Evolutionary conservation across 306 rosid species (phyloP).

Genomic region (Cicer cuneatum): DNA sequence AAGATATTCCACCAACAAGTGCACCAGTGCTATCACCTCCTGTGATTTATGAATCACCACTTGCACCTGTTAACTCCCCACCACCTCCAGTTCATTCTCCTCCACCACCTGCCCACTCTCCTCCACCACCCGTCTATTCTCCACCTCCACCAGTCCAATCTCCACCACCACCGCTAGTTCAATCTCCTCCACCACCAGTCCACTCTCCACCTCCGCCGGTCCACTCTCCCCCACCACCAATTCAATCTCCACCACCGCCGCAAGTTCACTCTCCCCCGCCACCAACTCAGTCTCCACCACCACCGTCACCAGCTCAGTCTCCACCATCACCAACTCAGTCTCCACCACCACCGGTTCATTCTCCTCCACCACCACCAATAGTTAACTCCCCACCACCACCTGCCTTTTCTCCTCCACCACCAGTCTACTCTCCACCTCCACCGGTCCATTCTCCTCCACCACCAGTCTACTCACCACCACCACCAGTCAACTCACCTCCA

Average conservation of each 20-base stretch:
- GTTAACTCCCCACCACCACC: not conserved
- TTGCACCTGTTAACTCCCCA: not conserved
- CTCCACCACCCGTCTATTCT: slow-evolving; percentile 20
- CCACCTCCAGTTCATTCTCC: slow-evolving; percentile 39
- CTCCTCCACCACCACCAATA: slow-evolving; percentile 11
- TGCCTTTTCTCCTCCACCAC: not conserved
- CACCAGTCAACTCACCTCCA: not conserved
- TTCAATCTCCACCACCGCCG: slow-evolving; percentile 21
- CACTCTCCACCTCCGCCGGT: slow-evolving; percentile 38
- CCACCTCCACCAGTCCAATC: not conserved
- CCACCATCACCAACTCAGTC: slow-evolving; percentile 36
- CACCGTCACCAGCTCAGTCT: not conserved
- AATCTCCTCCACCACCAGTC: slow-evolving; percentile 14
- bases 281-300: slow-evolving; percentile 10
- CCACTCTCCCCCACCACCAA: slow-evolving; percentile 33
- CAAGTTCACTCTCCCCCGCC: not conserved
- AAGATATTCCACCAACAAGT: not conserved
- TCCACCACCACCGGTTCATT: not conserved
- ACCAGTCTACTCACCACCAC: not conserved
- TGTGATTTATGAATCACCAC: not conserved
- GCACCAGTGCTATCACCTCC: not conserved
- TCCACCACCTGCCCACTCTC: slow-evolving; percentile 21
- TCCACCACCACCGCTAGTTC: slow-evolving; percentile 14
- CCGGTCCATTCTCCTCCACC: not conserved
- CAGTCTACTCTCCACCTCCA: not conserved